A percentile compares a stretch with the other conserved stretches of the same genome.
Conservation (phyloP, 2,329 filamentous ascomycete genomes). For the Fusarium paranaense region DNA sequence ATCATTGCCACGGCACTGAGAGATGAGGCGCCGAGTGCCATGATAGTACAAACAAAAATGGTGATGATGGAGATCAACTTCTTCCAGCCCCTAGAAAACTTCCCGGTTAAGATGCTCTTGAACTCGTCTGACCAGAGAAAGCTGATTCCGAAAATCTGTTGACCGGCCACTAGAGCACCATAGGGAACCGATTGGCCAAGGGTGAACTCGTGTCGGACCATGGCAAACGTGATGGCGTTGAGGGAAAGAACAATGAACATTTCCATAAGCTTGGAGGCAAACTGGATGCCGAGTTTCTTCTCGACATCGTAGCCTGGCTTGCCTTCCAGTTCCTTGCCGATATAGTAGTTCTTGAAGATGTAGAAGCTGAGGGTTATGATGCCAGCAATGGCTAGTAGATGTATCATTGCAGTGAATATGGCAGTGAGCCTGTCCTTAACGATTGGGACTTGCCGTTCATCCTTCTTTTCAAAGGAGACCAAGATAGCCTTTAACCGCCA, state of each 20-base stretch:
- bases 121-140: slow-evolving; percentile 40
- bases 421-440: slow-evolving; percentile 35
- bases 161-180: slow-evolving; percentile 32
- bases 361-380: slow-evolving; percentile 33
- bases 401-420: slow-evolving; percentile 21
- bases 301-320: slow-evolving; percentile 27
- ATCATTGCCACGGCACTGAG: slow-evolving; percentile 39
- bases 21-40: slow-evolving; percentile 33
- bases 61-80: slow-evolving; percentile 29
- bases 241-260: slow-evolving; percentile 36
- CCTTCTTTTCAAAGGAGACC: slow-evolving; percentile 8
- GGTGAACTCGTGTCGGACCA: slow-evolving; percentile 34
- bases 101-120: slow-evolving; percentile 26
- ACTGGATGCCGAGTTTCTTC: slow-evolving; percentile 36
- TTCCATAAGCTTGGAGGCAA: slow-evolving; percentile 38
- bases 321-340: slow-evolving; percentile 38
- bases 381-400: slow-evolving; percentile 32
- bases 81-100: slow-evolving; percentile 33
- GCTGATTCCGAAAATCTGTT: slow-evolving; percentile 36
- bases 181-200: slow-evolving; percentile 32
- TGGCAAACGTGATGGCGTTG: slow-evolving; percentile 32
- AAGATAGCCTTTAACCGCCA: slow-evolving; percentile 28
- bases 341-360: slow-evolving; percentile 39
- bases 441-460: slow-evolving; percentile 23
- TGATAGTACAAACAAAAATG: slow-evolving; percentile 24